These are phyloP conservation scores for Glonium stellatum DNA, from an alignment of 495 filamentous ascomycete genomes.

Conservation along the genomic window DNA sequence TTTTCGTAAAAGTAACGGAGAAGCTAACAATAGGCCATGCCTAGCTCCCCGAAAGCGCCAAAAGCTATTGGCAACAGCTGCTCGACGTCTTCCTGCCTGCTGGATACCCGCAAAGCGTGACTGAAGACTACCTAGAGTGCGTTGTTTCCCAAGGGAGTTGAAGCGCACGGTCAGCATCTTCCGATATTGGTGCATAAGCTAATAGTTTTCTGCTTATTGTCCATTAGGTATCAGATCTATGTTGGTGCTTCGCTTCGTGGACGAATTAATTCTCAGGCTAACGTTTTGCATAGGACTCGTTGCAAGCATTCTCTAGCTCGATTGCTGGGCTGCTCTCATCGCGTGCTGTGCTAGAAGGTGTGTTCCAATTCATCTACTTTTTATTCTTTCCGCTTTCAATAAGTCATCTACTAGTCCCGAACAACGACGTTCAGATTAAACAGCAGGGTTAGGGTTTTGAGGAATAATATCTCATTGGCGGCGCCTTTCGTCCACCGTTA, in stretches of 20 bases:
- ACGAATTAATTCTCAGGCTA: constrained; percentile 4
- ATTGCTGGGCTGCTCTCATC: constrained; percentile 84
- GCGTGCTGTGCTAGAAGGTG: constrained; percentile 81
- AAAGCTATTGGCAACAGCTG: constrained; percentile 37
- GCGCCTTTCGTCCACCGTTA: not conserved
- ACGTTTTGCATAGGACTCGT: constrained; percentile 61
- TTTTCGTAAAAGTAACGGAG: not conserved
- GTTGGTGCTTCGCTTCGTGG: constrained; percentile 34
- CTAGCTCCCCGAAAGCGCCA: constrained; percentile 27
- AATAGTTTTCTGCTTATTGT: not conserved
- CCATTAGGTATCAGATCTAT: constrained; percentile 66
- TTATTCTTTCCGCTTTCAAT: not conserved
- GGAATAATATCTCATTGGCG: not conserved
- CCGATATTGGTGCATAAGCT: not conserved
- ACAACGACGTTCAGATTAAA: not conserved
- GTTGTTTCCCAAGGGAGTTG: constrained; percentile 6
- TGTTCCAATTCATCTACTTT: not conserved
- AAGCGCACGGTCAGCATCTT: not conserved
- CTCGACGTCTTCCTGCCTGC: constrained; percentile 82
- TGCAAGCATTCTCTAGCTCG: constrained; percentile 92
- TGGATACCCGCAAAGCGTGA: constrained; percentile 88
- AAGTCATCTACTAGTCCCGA: not conserved
- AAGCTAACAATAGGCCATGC: not conserved
- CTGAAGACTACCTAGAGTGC: constrained; percentile 76
- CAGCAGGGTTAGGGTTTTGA: not conserved